Conservation (phyloP, 2,329 filamentous ascomycete genomes). For the Alternaria ventricosa region DNA sequence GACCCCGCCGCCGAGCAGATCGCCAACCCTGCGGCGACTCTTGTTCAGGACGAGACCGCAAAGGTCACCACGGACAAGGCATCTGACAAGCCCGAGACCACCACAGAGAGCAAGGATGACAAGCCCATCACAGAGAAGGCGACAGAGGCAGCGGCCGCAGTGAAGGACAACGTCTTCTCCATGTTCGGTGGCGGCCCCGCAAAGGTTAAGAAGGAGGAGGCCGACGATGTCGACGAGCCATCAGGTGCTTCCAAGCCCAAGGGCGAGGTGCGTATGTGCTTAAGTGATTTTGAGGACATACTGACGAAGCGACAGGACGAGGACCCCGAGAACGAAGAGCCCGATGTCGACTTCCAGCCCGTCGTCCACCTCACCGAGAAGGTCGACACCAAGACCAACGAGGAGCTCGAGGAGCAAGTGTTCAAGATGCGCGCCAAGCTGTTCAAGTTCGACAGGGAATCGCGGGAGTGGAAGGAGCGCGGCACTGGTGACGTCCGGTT, state of each 20-base stretch:
- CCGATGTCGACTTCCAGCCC: conserved; percentile 96
- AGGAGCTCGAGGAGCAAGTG: conserved; percentile 94
- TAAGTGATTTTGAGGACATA: background rate
- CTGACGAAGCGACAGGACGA: conserved; percentile 62
- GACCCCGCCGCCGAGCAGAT: conserved; percentile 50
- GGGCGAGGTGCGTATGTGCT: conserved; percentile 50
- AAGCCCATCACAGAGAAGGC: conserved; percentile 56
- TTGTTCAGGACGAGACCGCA: conserved; percentile 53
- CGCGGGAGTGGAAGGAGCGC: conserved; percentile 98
- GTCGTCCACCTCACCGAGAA: conserved; percentile 96
- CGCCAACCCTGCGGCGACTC: conserved; percentile 48
- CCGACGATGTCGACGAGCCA: conserved; percentile 74
- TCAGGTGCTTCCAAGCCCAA: conserved; percentile 75
- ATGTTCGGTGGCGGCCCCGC: conserved; percentile 99
- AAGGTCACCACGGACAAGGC: conserved; percentile 52
- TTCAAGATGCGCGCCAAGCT: conserved; percentile 99
- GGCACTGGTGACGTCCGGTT: conserved; percentile 95
- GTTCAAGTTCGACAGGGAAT: conserved; percentile 94
- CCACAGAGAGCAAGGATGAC: conserved; percentile 53
- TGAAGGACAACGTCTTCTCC: conserved; percentile 77
- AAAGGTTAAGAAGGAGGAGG: conserved; percentile 88
- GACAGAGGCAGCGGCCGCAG: conserved; percentile 48
- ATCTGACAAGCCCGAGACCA: conserved; percentile 30
- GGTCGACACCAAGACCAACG: conserved; percentile 96
- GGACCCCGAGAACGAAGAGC: conserved; percentile 84